These are phyloP conservation scores for Salicornia ramosissima DNA, from an alignment of 148 eudicot genomes.

Conservation along the genomic window DNA sequence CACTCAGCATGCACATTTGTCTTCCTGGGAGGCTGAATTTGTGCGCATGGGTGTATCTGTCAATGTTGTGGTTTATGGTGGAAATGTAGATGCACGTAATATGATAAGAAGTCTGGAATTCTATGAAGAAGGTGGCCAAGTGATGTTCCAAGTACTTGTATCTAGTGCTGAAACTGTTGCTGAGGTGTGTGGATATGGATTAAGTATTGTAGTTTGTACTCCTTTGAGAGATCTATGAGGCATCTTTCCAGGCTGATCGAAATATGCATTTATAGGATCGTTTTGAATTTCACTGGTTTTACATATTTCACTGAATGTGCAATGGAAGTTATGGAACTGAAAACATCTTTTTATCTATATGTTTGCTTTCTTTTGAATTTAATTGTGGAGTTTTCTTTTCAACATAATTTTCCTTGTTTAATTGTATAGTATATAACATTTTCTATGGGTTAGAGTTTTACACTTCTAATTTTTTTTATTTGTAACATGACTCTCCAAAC, in stretches of 20 bases:
- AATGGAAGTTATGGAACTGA: neutral
- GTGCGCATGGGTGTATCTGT: slow-evolving; percentile 39
- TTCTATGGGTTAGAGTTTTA: too few species aligned
- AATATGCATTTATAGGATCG: neutral
- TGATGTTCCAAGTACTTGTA: slow-evolving; percentile 64
- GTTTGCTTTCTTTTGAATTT: too few species aligned
- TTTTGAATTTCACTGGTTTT: neutral
- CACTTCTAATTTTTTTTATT: too few species aligned
- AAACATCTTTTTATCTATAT: neutral
- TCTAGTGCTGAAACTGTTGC: slow-evolving; percentile 46
- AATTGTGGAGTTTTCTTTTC: too few species aligned
- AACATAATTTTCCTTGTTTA: too few species aligned
- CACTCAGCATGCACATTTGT: slow-evolving; percentile 29
- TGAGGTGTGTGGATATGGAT: slow-evolving; percentile 29
- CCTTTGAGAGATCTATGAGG: neutral
- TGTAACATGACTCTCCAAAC: too few species aligned
- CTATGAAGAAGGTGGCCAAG: slow-evolving; percentile 39
- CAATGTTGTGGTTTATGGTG: slow-evolving; percentile 53
- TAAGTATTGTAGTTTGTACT: neutral
- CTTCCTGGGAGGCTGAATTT: slow-evolving; percentile 65
- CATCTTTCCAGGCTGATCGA: too few species aligned
- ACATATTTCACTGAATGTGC: neutral
- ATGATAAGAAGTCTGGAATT: slow-evolving; percentile 49
- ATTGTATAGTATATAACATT: too few species aligned
- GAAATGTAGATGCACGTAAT: slow-evolving; percentile 43